Evolutionary conservation across 495 filamentous ascomycete species (phyloP).

Genomic region (Pyronema omphalodes): DNA sequence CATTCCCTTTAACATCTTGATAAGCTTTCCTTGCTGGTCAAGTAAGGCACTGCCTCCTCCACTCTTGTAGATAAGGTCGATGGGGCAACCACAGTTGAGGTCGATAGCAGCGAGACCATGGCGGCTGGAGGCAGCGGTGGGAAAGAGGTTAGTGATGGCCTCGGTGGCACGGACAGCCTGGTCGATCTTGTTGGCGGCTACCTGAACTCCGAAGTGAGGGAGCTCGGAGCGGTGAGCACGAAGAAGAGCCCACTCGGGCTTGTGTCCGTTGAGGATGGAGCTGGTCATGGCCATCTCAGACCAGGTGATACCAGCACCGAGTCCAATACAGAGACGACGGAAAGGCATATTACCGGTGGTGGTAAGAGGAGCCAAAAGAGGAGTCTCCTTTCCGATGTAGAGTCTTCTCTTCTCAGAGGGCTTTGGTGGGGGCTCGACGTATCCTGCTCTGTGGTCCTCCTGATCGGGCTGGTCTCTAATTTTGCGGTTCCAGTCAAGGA

Average conservation of each 20-base stretch:
- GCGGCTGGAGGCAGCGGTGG: conserved; percentile 29
- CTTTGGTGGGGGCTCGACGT: conserved; percentile 63
- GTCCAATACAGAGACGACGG: conserved; percentile 70
- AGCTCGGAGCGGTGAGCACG: conserved; percentile 72
- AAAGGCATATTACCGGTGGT: conserved; percentile 97
- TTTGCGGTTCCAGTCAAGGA: conserved; percentile 53
- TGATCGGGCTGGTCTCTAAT: conserved; percentile 30
- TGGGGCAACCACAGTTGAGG: conserved; percentile 91
- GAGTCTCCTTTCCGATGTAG: conserved; percentile 86
- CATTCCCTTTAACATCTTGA: conserved; percentile 89
- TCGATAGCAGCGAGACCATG: conserved; percentile 60
- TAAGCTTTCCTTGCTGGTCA: conserved; percentile 61
- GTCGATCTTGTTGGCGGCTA: conserved; percentile 78
- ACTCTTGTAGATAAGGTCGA: conserved; percentile 71
- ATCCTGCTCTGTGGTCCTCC: conserved; percentile 59
- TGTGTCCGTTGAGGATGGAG: conserved; percentile 77
- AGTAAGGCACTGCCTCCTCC: conserved; percentile 91
- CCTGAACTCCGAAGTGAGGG: conserved; percentile 74
- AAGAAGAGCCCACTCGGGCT: conserved; percentile 85
- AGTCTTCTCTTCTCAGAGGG: conserved; percentile 82
- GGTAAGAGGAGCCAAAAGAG: conserved; percentile 63
- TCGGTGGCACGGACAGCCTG: conserved; percentile 74
- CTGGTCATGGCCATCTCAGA: conserved; percentile 96
- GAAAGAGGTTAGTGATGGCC: conserved; percentile 51
- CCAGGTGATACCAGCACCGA: conserved; percentile 86